phyloP scores from a whole-genome alignment of 139 green algal genomes.

The Tetradesmus lagerheimii region DNA sequence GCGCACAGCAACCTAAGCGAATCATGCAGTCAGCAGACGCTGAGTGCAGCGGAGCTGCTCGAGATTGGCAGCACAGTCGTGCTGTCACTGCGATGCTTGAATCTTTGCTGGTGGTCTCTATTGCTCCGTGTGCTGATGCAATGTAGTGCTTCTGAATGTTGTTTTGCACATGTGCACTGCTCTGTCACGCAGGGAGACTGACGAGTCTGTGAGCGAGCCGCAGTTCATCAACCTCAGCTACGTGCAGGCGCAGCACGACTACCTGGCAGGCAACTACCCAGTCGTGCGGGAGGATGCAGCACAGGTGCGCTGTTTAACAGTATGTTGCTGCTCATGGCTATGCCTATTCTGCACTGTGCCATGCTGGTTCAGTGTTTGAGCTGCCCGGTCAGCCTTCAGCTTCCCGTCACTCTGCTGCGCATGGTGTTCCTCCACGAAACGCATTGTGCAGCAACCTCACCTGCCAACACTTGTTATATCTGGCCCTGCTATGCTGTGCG shows the following conservation, averaged over 20 bases:
- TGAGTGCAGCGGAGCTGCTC: too few relatives aligned
- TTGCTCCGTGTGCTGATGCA: too few relatives aligned
- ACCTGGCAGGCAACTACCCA: constrained; percentile 95
- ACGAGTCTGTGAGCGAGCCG: constrained; percentile 95
- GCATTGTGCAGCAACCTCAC: not conserved
- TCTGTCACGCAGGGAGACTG: constrained; percentile 81
- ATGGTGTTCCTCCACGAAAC: too few relatives aligned
- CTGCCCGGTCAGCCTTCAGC: too few relatives aligned
- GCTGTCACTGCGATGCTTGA: too few relatives aligned
- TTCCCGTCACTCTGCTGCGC: too few relatives aligned
- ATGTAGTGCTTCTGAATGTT: too few relatives aligned
- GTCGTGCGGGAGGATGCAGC: constrained; percentile 95
- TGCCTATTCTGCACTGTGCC: not conserved
- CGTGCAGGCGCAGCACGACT: constrained; percentile 94
- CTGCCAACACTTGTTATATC: not conserved
- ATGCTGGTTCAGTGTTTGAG: not conserved
- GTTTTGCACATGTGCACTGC: not conserved
- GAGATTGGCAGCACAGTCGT: too few relatives aligned
- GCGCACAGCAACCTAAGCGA: not conserved
- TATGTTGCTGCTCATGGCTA: not conserved
- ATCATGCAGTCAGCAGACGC: too few relatives aligned
- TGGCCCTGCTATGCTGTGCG: not conserved
- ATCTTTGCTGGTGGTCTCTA: too few relatives aligned
- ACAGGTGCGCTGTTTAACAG: constrained; percentile 36
- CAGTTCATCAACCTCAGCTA: constrained; percentile 97